Percentiles rank a stretch among this genome's conserved stretches.
Evolutionary conservation across 163 green algal genomes (phyloP).

Genomic region (Prototheca cutis): DNA sequence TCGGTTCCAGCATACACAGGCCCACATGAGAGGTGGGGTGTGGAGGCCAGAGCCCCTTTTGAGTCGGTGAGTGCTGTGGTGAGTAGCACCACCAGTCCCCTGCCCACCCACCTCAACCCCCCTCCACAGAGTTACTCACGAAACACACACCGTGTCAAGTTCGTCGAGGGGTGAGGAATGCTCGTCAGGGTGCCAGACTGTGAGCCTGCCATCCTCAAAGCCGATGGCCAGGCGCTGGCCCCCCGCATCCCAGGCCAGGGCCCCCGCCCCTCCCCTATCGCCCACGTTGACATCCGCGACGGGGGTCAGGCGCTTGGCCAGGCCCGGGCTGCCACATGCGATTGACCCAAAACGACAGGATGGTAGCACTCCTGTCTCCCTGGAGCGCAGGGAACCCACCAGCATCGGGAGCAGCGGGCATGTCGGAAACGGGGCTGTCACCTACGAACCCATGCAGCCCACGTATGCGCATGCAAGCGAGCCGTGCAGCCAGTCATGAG

Average conservation of each 20-base stretch:
- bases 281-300: neutral
- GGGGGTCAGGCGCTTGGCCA: neutral
- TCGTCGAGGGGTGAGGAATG: neutral
- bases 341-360: neutral
- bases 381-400: neutral
- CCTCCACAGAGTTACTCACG: neutral
- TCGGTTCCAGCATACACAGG: neutral
- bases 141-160: neutral
- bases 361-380: neutral
- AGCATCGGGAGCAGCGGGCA: neutral
- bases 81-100: too few relatives aligned
- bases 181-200: neutral
- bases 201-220: neutral
- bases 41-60: too few relatives aligned
- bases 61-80: too few relatives aligned
- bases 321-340: too few relatives aligned
- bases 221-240: neutral
- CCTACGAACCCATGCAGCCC: neutral
- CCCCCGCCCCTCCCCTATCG: neutral
- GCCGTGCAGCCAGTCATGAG: too few relatives aligned
- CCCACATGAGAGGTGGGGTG: neutral
- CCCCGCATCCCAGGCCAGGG: neutral
- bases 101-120: too few relatives aligned
- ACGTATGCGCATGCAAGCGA: neutral
- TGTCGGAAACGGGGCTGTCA: neutral